Conservation (phyloP, 768 basidiomycete genomes). For the Suillus fuscotomentosus region DNA sequence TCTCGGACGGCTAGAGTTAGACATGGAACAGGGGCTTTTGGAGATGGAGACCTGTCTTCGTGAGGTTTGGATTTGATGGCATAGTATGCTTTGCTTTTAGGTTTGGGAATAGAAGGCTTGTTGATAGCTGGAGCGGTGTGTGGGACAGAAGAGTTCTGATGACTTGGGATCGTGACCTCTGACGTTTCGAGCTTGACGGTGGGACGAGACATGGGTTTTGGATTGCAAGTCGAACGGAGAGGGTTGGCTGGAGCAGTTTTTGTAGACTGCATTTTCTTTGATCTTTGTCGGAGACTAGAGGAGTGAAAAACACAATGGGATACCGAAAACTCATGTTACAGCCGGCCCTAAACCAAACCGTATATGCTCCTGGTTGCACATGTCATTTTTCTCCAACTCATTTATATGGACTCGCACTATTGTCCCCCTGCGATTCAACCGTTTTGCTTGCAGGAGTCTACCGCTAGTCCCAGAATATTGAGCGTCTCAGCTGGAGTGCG, state of each 20-base stretch:
- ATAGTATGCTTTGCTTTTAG: neutral
- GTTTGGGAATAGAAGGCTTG: neutral
- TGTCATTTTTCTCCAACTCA: slow-evolving; percentile 20
- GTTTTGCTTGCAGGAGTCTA: slow-evolving; percentile 32
- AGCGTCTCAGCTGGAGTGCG: slow-evolving; percentile 28
- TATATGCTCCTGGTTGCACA: neutral
- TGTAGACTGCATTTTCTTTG: too few species aligned
- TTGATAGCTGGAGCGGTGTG: neutral
- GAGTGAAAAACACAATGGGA: neutral
- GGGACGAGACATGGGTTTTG: too few species aligned
- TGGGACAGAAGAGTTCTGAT: neutral
- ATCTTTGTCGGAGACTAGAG: neutral
- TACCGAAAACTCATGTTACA: neutral
- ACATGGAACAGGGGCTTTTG: neutral
- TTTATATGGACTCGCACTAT: slow-evolving; percentile 35
- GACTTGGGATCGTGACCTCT: neutral
- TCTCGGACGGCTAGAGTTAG: slow-evolving; percentile 8
- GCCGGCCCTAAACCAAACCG: neutral
- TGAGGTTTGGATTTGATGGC: neutral
- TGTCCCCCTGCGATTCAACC: slow-evolving; percentile 30
- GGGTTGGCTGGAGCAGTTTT: too few species aligned
- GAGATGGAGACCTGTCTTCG: neutral
- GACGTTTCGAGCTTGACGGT: neutral
- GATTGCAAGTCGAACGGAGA: too few species aligned
- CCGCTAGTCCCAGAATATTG: slow-evolving; percentile 31